A percentile compares a stretch with the other conserved stretches of the same genome.
phyloP scores from a whole-genome alignment of 31 red algal genomes.

The Odonthalia washingtoniensis region DNA sequence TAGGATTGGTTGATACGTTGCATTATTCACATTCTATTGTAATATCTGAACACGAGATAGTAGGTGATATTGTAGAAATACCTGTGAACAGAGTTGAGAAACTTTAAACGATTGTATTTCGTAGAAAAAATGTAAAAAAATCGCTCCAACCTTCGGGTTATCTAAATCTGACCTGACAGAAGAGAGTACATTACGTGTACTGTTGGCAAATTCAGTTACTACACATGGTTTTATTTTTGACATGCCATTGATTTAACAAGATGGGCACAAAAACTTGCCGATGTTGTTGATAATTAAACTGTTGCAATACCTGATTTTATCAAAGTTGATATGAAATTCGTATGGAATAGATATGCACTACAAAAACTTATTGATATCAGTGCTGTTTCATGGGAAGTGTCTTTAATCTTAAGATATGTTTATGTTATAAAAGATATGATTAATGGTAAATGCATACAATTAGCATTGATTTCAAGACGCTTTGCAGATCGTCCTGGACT shows the following conservation, averaged over 20 bases:
- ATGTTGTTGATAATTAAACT: conserved; percentile 49
- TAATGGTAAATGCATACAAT: conserved; percentile 78
- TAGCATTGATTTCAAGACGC: conserved; percentile 81
- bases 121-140: conserved; percentile 65
- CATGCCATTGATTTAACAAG: conserved; percentile 76
- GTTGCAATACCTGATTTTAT: conserved; percentile 68
- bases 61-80: conserved; percentile 63
- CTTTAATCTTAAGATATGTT: conserved; percentile 80
- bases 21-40: conserved; percentile 72
- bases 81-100: conserved; percentile 59
- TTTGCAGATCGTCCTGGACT: conserved; percentile 78
- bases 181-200: conserved; percentile 49
- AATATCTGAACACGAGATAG: conserved; percentile 54
- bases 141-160: conserved; percentile 47
- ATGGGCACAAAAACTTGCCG: conserved; percentile 68
- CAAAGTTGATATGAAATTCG: conserved; percentile 76
- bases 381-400: conserved; percentile 75
- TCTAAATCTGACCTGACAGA: conserved; percentile 61
- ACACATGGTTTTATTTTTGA: conserved; percentile 75
- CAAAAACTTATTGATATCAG: conserved; percentile 58
- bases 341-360: conserved; percentile 83
- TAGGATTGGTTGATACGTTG: conserved; percentile 58
- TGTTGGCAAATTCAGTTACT: conserved; percentile 59
- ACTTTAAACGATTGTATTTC: conserved; percentile 61
- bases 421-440: conserved; percentile 71